phyloP scores from a whole-genome alignment of 176 grass and related monocot species.

The Oryza rufipogon region DNA sequence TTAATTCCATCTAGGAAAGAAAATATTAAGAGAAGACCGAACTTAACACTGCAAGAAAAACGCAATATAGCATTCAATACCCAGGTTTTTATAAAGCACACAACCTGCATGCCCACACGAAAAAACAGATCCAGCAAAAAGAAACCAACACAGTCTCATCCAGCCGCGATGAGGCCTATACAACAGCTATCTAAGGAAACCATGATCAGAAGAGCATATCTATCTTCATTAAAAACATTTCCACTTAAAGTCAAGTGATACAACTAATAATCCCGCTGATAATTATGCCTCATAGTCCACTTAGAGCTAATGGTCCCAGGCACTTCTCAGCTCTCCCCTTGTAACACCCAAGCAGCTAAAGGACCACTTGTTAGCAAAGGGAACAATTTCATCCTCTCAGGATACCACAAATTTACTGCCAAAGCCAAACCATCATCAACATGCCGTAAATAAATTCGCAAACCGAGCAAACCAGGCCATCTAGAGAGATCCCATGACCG shows the following conservation, averaged over 20 bases:
- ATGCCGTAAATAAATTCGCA: not conserved
- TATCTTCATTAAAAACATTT: not conserved
- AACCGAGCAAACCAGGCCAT: not conserved
- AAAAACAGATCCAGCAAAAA: not conserved
- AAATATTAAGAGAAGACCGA: not conserved
- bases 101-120: not conserved
- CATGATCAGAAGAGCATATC: not conserved
- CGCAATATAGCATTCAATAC: not conserved
- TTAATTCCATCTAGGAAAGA: not conserved
- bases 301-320: not conserved
- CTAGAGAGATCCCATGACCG: not conserved
- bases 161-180: not conserved
- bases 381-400: not conserved
- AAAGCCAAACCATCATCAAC: not conserved
- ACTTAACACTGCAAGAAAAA: not conserved
- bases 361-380: not conserved
- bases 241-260: not conserved
- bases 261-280: not conserved
- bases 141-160: not conserved
- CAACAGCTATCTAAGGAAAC: too few species aligned
- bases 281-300: not conserved
- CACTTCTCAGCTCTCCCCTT: not conserved
- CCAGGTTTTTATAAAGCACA: not conserved
- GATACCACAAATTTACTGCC: not conserved
- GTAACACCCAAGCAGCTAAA: not conserved